phyloP scores from a whole-genome alignment of 2,329 filamentous ascomycete genomes.

The Escovopsis sp. region DNA sequence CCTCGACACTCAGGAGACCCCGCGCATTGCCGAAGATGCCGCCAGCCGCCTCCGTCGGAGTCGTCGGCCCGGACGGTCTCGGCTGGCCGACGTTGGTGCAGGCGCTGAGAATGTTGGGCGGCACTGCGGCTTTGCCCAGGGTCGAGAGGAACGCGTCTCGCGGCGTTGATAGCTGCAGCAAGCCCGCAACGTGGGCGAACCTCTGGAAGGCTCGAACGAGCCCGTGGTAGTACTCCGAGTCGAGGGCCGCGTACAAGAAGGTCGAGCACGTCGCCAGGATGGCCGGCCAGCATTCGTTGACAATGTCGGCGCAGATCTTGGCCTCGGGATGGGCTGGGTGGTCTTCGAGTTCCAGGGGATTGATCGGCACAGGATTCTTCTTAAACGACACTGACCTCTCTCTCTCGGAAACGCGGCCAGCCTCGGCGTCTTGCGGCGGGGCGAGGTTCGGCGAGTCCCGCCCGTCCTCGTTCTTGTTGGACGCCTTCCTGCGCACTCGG shows the following conservation, averaged over 20 bases:
- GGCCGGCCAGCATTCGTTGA: slow-evolving; percentile 91
- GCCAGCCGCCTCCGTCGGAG: slow-evolving; percentile 30
- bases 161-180: slow-evolving; percentile 71
- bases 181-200: slow-evolving; percentile 83
- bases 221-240: slow-evolving; percentile 86
- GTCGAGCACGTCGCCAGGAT: slow-evolving; percentile 90
- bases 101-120: slow-evolving; percentile 56
- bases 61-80: slow-evolving; percentile 28
- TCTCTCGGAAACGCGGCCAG: slow-evolving; percentile 21
- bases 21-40: slow-evolving; percentile 58
- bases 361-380: slow-evolving; percentile 65
- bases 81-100: slow-evolving; percentile 36
- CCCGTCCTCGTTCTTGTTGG: slow-evolving; percentile 26
- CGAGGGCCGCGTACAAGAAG: slow-evolving; percentile 80
- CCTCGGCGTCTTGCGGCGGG: slow-evolving; percentile 21
- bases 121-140: slow-evolving; percentile 82
- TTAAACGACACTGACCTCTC: slow-evolving; percentile 55
- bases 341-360: slow-evolving; percentile 62
- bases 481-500: slow-evolving; percentile 34
- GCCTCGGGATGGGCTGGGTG: slow-evolving; percentile 60
- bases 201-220: slow-evolving; percentile 89
- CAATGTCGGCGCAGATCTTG: slow-evolving; percentile 62
- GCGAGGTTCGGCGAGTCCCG: slow-evolving; percentile 26
- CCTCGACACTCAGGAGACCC: slow-evolving; percentile 61
- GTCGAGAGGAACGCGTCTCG: slow-evolving; percentile 92